phyloP scores from a whole-genome alignment of 1,139 yeast species.

The Taphrina sp. region DNA sequence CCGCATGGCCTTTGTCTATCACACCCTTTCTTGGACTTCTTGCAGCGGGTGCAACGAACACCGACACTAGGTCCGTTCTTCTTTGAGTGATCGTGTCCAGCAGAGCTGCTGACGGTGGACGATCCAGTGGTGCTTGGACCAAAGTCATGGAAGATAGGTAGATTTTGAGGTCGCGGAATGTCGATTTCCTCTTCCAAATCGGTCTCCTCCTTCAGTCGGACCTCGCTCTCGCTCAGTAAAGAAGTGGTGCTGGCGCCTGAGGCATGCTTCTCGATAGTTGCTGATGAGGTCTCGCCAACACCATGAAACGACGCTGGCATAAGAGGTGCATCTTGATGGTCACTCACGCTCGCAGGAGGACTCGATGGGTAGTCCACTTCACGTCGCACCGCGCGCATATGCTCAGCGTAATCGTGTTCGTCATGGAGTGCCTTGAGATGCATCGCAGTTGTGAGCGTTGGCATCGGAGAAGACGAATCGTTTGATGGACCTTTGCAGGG shows the following conservation, averaged over 20 bases:
- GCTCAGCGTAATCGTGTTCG: neutral
- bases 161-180: slow-evolving; percentile 28
- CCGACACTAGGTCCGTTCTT: slow-evolving; percentile 28
- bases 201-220: slow-evolving; percentile 20
- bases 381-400: slow-evolving; percentile 1
- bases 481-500: slow-evolving; percentile 24
- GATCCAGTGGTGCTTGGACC: no score
- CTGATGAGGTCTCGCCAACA: neutral
- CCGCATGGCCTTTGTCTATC: slow-evolving; percentile 35
- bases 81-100: slow-evolving; percentile 10
- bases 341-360: slow-evolving; percentile 26
- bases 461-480: slow-evolving; percentile 25
- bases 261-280: neutral
- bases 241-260: slow-evolving; percentile 3
- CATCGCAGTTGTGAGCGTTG: slow-evolving; percentile 14
- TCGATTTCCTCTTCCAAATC: slow-evolving; percentile 22
- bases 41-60: slow-evolving; percentile 34
- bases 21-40: slow-evolving; percentile 34
- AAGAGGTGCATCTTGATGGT: slow-evolving; percentile 11
- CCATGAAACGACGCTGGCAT: neutral
- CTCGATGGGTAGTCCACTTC: slow-evolving; percentile 29
- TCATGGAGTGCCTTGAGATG: slow-evolving; percentile 27
- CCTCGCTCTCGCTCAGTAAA: neutral
- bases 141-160: slow-evolving; percentile 24
- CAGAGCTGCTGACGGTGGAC: neutral